A percentile compares a stretch with the other conserved stretches of the same genome.
Conservation (phyloP, 2,329 filamentous ascomycete species). For the Xylaria sp. region DNA sequence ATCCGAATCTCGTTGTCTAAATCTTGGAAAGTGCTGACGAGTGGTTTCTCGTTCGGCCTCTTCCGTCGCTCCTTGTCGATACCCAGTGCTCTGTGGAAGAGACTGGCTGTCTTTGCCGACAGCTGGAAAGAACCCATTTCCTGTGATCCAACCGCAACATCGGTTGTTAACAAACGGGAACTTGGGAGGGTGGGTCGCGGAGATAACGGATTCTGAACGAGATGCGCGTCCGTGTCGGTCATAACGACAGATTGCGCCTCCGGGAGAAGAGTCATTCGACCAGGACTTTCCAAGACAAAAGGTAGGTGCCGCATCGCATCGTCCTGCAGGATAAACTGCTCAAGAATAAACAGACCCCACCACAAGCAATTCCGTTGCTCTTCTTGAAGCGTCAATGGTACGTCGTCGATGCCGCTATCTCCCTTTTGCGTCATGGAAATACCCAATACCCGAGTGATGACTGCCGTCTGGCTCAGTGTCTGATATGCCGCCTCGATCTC, state of each 20-base stretch:
- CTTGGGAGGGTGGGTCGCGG: slow-evolving; percentile 19
- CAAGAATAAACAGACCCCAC: slow-evolving; percentile 42
- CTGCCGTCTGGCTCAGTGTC: slow-evolving; percentile 39
- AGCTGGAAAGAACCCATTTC: slow-evolving; percentile 29
- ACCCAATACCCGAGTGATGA: slow-evolving; percentile 33
- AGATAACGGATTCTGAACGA: slow-evolving; percentile 1
- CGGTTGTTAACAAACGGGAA: slow-evolving; percentile 23
- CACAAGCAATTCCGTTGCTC: slow-evolving; percentile 39
- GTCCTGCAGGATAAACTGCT: slow-evolving; percentile 36
- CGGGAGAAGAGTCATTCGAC: slow-evolving; percentile 27
- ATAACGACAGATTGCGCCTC: slow-evolving; percentile 26
- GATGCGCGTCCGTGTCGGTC: background rate
- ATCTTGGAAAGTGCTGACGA: slow-evolving; percentile 25
- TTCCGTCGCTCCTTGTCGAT: slow-evolving; percentile 28
- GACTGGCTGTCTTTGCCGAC: slow-evolving; percentile 29
- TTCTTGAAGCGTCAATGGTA: slow-evolving; percentile 14
- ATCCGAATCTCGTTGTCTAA: slow-evolving; percentile 30
- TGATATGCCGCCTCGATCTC: slow-evolving; percentile 38
- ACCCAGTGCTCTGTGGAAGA: slow-evolving; percentile 30
- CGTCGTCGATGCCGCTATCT: slow-evolving; percentile 26
- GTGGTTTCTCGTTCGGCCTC: slow-evolving; percentile 24
- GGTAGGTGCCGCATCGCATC: slow-evolving; percentile 28
- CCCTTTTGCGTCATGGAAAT: slow-evolving; percentile 35
- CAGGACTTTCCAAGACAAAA: slow-evolving; percentile 32
- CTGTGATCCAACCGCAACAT: slow-evolving; percentile 21